Evolutionary conservation across 441 rosid species (phyloP).

Genomic region (Pelargonium citronellum): DNA sequence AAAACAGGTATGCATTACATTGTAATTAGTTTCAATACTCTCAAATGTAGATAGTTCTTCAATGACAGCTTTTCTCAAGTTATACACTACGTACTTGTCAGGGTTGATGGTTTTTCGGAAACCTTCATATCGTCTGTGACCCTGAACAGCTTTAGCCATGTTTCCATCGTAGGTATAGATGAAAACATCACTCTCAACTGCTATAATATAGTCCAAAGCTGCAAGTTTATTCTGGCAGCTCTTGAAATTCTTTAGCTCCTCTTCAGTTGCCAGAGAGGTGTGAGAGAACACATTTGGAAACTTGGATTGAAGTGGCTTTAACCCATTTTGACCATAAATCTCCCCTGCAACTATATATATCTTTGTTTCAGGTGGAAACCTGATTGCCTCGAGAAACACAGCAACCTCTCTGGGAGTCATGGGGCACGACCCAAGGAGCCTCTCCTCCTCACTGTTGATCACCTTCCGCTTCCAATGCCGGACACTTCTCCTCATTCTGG

Average conservation of each 20-base stretch:
- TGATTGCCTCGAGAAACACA: not conserved
- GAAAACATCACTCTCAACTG: slow-evolving; percentile 8
- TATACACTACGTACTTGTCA: not conserved
- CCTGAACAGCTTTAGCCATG: slow-evolving; percentile 6
- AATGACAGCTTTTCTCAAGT: not conserved
- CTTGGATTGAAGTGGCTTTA: not conserved
- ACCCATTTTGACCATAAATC: not conserved
- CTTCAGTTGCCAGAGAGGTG: slow-evolving; percentile 2
- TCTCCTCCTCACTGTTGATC: slow-evolving; percentile 3
- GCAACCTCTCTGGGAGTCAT: slow-evolving; percentile 3
- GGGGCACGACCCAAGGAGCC: not conserved
- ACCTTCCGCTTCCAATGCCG: not conserved
- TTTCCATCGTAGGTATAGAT: not conserved
- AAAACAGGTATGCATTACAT: not conserved
- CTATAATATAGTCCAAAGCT: slow-evolving; percentile 1
- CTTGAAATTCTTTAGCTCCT: not conserved
- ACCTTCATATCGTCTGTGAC: not conserved
- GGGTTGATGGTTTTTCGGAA: not conserved
- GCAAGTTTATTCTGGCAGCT: not conserved
- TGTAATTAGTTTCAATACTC: not conserved
- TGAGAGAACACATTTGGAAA: slow-evolving; percentile 4
- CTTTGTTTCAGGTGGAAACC: slow-evolving; percentile 2
- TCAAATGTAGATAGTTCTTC: not conserved
- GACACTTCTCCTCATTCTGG: not conserved
- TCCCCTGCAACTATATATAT: not conserved